Base-by-base conservation (phyloP, 2,329 filamentous ascomycete species). In the Gremmenia infestans region DNA sequence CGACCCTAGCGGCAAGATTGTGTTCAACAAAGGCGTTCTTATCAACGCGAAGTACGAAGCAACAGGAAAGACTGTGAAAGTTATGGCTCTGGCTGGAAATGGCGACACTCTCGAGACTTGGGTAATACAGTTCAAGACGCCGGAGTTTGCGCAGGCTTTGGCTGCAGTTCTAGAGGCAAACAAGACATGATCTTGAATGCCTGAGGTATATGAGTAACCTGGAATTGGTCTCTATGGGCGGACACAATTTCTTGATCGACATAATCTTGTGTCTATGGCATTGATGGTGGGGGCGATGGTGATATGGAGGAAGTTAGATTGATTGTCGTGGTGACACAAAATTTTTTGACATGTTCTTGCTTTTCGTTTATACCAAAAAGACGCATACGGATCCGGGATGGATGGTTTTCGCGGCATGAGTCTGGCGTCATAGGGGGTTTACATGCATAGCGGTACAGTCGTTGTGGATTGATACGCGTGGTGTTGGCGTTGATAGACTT, bases 1-100 rank as follows among this genome's bases (percentile, higher is more conserved):
- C n/a, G 87, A 91, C 61, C 88, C 89, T 0, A 81, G 85, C 60
- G 90, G 90, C 15, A 81, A 87, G 40, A 76, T 93, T 48, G 80
- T 87, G 3, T 74, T 95, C 65, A 95, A 95, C 73, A 82, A 86
- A 63, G 72, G 77, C 19, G 71, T 92, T 49, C 72, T 89, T 36
- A 74, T 82, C 2, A 74, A 78, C n/a, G 72, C 85, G 52, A 76
- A 76, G 5, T 92, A 91, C 74, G 81, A 81, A 65, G 74, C 78
- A 6, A 77, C 79, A 28, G 76, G 69, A 48, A 88, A 86, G 71
- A 84, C 81, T 57, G 74, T 87, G 56, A 83, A 81, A 67, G 63
- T 87, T 55, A 76, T 76, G 11, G 78, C 81, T 5, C 78, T 83
- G 1, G 79, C 78, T 55, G 81, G 83, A 50, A 75, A 76, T 50